These are phyloP conservation scores for Penicillium crustosum DNA, from an alignment of 2,329 filamentous ascomycete species.

Conservation along the genomic window DNA sequence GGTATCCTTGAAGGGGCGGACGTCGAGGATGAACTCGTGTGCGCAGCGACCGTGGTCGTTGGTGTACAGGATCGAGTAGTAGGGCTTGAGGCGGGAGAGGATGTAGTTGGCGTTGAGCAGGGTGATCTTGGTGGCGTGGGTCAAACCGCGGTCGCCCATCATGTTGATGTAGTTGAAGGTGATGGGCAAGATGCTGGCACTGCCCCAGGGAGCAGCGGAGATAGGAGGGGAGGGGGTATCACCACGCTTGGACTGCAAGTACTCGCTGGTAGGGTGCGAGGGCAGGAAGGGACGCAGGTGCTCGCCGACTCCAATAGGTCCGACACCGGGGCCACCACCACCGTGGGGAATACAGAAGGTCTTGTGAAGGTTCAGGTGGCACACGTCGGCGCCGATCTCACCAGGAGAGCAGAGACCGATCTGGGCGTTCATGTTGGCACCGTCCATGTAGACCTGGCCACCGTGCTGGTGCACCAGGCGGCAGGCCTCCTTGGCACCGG, in stretches of 20 bases:
- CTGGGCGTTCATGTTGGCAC: conserved; percentile 97
- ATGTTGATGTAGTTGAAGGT: conserved; percentile 93
- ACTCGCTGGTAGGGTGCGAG: conserved; percentile 62
- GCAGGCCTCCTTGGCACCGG: conserved; percentile 80
- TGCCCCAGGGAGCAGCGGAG: conserved; percentile 80
- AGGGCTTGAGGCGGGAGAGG: conserved; percentile 76
- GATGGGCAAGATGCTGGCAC: conserved; percentile 88
- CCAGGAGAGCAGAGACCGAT: conserved; percentile 93
- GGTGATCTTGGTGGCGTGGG: conserved; percentile 85
- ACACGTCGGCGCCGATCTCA: conserved; percentile 93
- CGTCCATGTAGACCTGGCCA: conserved; percentile 97
- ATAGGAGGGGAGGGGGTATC: conserved; percentile 63
- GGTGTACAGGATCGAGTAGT: conserved; percentile 92
- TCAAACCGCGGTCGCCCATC: conserved; percentile 82
- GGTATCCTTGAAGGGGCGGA: conserved; percentile 77
- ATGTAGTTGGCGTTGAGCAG: conserved; percentile 98
- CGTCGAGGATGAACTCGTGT: conserved; percentile 95
- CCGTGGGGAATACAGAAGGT: conserved; percentile 98
- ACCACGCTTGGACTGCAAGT: conserved; percentile 41
- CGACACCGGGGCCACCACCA: conserved; percentile 88
- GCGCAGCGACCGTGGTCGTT: conserved; percentile 85
- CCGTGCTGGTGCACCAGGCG: conserved; percentile 82
- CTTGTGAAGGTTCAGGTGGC: conserved; percentile 97
- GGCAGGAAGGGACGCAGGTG: conserved; percentile 78
- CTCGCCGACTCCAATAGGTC: conserved; percentile 85